Evolutionary conservation across 2,329 filamentous ascomycete species (phyloP), one percentile per base, ranked within the genome.

Genomic region (Colletotrichum sp.): DNA sequence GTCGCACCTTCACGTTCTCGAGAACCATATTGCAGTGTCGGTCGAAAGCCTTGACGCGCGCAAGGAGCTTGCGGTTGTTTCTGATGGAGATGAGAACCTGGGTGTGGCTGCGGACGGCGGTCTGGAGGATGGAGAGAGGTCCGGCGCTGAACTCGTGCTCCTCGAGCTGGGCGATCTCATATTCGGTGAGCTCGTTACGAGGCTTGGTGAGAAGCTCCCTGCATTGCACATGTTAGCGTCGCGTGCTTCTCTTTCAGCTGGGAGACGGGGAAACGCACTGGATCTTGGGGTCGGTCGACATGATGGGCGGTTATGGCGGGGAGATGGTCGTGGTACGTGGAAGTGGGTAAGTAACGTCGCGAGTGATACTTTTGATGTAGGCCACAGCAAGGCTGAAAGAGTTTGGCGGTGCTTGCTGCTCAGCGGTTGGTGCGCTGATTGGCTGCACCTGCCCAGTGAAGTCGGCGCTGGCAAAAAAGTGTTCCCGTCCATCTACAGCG

Each of bases 11-110:
- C 58, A 97, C 95, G 79, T 98, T 98, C 88, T 98, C 95, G 62
- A 98, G 88, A 5, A 98, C 94, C 97, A 99, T 98, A 87, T 99
- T 99, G 91, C 96, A 98, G 86, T 99, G 97, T 75, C 97, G 91
- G 86, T 99, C 97, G 83, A 99, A 99, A 8, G 97, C 97, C 89
- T 99, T 99, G 81, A 99, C 96, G 77, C 97, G 94, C 66, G 96
- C 97, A 69, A 99, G 93, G 62, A 99, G 90, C 89, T 99, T 99
- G 86, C 96, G 94, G 89, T 98, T 98, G 91, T 98, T 98, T 78
- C 97, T 95, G 87, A 96, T 96, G 69, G 95, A 98, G 82, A 99
- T 98, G 77, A 99, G 92, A 76, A 99, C 96, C 86, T 98, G 97
- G 57, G 94, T 94, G 87, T 98, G 96, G 77, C 94, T 94, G 83